These are phyloP conservation scores for Protomyces gravidus DNA, from an alignment of 1,139 yeast genomes.

Conservation along the genomic window DNA sequence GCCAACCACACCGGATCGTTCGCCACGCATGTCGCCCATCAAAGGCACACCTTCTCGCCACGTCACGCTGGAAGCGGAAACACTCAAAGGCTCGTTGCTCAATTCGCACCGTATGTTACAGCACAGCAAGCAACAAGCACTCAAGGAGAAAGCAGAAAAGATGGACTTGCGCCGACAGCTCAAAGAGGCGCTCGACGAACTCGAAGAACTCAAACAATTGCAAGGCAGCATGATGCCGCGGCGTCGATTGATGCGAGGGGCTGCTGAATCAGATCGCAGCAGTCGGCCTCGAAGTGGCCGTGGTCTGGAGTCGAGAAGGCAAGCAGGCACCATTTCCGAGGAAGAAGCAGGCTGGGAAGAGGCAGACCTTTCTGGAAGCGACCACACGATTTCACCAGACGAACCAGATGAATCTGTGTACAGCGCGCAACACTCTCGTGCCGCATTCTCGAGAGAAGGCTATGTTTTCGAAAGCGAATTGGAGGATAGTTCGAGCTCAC, in stretches of 20 bases:
- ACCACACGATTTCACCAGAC: slow-evolving; percentile 23
- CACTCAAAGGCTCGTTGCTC: slow-evolving; percentile 59
- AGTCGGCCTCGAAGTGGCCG: neutral
- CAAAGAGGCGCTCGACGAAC: slow-evolving; percentile 36
- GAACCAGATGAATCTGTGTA: neutral
- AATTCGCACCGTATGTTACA: slow-evolving; percentile 50
- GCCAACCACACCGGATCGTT: slow-evolving; percentile 34
- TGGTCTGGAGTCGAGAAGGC: neutral
- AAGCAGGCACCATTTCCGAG: slow-evolving; percentile 29
- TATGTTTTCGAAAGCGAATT: neutral
- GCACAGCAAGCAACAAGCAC: slow-evolving; percentile 37
- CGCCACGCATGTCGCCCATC: slow-evolving; percentile 46
- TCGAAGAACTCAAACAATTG: slow-evolving; percentile 23
- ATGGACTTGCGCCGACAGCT: slow-evolving; percentile 39
- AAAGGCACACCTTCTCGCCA: slow-evolving; percentile 49
- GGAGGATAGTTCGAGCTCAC: neutral
- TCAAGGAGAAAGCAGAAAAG: slow-evolving; percentile 42
- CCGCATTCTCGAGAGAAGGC: neutral
- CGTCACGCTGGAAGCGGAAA: slow-evolving; percentile 60
- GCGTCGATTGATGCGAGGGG: slow-evolving; percentile 2
- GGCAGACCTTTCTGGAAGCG: slow-evolving; percentile 7
- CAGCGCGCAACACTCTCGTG: neutral
- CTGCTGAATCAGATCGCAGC: neutral
- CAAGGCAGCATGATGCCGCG: slow-evolving; percentile 5
- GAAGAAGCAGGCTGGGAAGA: slow-evolving; percentile 37